Conservation (phyloP, 2,329 filamentous ascomycete species). For the Davidsoniella virescens region DNA sequence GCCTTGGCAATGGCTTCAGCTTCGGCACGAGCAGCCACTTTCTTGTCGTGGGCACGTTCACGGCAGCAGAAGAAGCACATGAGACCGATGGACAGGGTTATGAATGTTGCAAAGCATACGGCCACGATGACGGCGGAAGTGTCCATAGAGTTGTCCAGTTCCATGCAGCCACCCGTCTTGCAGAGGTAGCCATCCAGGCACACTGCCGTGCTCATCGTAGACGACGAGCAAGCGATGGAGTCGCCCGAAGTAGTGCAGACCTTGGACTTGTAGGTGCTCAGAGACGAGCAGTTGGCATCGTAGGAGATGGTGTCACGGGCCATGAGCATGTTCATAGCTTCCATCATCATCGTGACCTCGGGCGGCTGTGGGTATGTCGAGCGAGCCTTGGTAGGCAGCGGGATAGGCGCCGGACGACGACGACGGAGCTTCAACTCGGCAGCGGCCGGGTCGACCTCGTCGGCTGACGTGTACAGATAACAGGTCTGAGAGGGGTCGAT, state of each 20-base stretch:
- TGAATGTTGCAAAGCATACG: slow-evolving; percentile 28
- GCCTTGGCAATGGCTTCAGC: slow-evolving; percentile 34
- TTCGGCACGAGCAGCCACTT: slow-evolving; percentile 29
- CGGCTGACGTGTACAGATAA: slow-evolving; percentile 19
- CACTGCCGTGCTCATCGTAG: slow-evolving; percentile 20
- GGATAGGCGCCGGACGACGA: slow-evolving; percentile 6
- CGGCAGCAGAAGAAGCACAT: slow-evolving; percentile 36
- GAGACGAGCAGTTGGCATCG: slow-evolving; percentile 11
- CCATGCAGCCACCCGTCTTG: slow-evolving; percentile 29
- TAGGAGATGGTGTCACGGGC: slow-evolving; percentile 6
- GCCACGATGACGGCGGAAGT: slow-evolving; percentile 31
- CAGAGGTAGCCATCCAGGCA: slow-evolving; percentile 32
- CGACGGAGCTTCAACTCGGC: slow-evolving; percentile 10
- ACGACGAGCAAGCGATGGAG: slow-evolving; percentile 25
- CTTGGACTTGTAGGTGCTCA: slow-evolving; percentile 19
- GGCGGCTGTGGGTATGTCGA: neutral
- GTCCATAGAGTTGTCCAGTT: slow-evolving; percentile 24
- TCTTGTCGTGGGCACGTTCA: slow-evolving; percentile 30
- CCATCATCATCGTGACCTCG: slow-evolving; percentile 10
- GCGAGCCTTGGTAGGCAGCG: slow-evolving; percentile 5
- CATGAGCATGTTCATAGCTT: slow-evolving; percentile 14
- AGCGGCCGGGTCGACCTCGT: neutral
- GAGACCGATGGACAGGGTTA: slow-evolving; percentile 23
- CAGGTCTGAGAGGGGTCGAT: slow-evolving; percentile 19
- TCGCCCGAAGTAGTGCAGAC: slow-evolving; percentile 19